Conservation (phyloP, 331 rosid species). For the Malus hybrid region DNA sequence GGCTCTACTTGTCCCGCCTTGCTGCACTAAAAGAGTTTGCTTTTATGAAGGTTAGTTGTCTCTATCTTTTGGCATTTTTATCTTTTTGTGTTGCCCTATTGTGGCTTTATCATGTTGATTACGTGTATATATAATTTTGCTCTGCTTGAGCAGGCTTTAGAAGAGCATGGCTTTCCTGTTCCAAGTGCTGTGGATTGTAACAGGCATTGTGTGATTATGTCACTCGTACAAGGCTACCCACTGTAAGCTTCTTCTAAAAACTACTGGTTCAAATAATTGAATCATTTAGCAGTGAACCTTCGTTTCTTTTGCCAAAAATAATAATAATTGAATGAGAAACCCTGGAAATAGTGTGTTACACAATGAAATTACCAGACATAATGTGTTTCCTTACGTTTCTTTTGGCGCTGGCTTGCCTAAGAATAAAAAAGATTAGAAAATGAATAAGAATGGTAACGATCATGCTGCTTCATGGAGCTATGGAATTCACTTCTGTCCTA, state of each 20-base stretch:
- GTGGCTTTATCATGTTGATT: slow-evolving; percentile 2
- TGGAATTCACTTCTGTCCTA: slow-evolving; percentile 6
- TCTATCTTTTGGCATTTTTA: not conserved
- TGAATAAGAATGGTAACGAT: not conserved
- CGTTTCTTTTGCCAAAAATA: too few species aligned
- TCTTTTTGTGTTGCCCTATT: not conserved
- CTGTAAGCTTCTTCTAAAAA: slow-evolving; percentile 45
- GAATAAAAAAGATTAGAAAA: not conserved
- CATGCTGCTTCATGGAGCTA: not conserved
- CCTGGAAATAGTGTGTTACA: not conserved
- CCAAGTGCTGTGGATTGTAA: slow-evolving; percentile 65
- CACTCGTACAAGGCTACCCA: slow-evolving; percentile 77
- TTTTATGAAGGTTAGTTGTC: slow-evolving; percentile 61
- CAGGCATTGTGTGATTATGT: slow-evolving; percentile 81
- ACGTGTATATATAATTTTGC: not conserved
- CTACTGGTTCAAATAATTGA: not conserved
- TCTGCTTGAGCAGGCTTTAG: slow-evolving; percentile 56
- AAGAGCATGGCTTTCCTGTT: slow-evolving; percentile 69
- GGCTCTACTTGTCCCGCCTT: slow-evolving; percentile 81
- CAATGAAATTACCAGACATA: not conserved
- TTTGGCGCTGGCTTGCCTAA: not conserved
- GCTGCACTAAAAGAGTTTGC: slow-evolving; percentile 80
- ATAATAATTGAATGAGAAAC: not conserved
- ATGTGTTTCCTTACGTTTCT: not conserved
- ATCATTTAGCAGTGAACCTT: not conserved